A percentile compares a stretch with the other conserved stretches of the same genome.
Conservation (phyloP, 805 yeast genomes). For the Ogataea corticis region DNA sequence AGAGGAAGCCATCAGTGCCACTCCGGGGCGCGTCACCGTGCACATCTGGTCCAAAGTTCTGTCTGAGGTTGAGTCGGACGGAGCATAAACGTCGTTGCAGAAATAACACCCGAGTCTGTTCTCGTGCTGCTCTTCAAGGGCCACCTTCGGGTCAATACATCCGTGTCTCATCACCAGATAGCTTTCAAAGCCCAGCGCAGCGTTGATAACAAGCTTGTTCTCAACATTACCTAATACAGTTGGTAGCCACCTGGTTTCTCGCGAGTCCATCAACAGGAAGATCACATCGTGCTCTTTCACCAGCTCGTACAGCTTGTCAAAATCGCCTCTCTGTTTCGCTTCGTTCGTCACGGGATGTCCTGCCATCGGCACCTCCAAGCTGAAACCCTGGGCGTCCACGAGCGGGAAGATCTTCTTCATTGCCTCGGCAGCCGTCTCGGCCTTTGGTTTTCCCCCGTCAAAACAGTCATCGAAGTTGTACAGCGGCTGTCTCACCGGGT, state of each 20-base stretch:
- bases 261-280: slow-evolving; percentile 85
- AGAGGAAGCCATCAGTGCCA: slow-evolving; percentile 84
- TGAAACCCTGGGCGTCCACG: slow-evolving; percentile 60
- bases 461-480: slow-evolving; percentile 80
- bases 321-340: slow-evolving; percentile 49
- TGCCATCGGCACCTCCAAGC: slow-evolving; percentile 88
- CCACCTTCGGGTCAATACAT: slow-evolving; percentile 29
- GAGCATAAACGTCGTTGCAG: slow-evolving; percentile 95
- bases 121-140: slow-evolving; percentile 27
- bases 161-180: slow-evolving; percentile 96
- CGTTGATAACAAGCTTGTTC: slow-evolving; percentile 78
- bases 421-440: slow-evolving; percentile 72
- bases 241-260: slow-evolving; percentile 98
- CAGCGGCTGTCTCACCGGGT: slow-evolving; percentile 93
- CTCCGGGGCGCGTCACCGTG: slow-evolving; percentile 97
- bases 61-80: slow-evolving; percentile 82
- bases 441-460: slow-evolving; percentile 74
- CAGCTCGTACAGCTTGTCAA: slow-evolving; percentile 49
- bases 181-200: slow-evolving; percentile 94
- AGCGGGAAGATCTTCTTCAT: slow-evolving; percentile 77
- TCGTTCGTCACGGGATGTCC: slow-evolving; percentile 82
- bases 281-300: slow-evolving; percentile 72
- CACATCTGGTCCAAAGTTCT: slow-evolving; percentile 97
- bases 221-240: slow-evolving; percentile 71
- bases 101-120: slow-evolving; percentile 84